Conservation (phyloP, 345 rosid genomes). For the Syzygium grande region DNA sequence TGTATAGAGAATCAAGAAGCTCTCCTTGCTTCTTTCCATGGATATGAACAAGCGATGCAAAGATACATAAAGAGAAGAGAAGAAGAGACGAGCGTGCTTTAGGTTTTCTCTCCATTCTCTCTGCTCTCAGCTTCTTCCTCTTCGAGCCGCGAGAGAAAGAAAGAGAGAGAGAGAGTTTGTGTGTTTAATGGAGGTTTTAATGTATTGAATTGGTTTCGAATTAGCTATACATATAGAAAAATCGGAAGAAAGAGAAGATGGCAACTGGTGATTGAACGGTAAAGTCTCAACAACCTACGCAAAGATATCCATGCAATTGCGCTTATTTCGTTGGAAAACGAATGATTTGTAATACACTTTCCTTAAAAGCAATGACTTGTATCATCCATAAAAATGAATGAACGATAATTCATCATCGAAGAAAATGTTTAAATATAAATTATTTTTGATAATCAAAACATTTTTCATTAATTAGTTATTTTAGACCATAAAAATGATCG, state of each 20-base stretch:
- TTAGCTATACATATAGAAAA: background rate
- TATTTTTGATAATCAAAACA: background rate
- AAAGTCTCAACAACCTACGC: background rate
- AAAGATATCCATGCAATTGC: background rate
- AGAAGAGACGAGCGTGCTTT: background rate
- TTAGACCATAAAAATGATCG: background rate
- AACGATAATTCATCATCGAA: background rate
- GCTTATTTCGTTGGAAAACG: background rate
- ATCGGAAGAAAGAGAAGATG: background rate
- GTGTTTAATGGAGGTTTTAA: background rate
- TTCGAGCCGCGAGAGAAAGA: background rate
- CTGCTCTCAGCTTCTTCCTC: background rate
- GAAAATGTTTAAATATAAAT: background rate
- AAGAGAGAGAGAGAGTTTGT: background rate
- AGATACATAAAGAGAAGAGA: background rate
- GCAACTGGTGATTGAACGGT: background rate
- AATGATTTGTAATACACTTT: background rate
- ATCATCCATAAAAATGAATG: background rate
- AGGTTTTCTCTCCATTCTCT: background rate
- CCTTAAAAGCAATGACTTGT: background rate
- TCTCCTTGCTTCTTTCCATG: conserved; percentile 14
- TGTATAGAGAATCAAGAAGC: conserved; percentile 15
- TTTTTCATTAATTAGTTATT: background rate
- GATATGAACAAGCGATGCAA: background rate
- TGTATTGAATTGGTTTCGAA: background rate